Evolutionary conservation across 208 protist species (phyloP).

Genomic region (Trypanosoma lewisi): DNA sequence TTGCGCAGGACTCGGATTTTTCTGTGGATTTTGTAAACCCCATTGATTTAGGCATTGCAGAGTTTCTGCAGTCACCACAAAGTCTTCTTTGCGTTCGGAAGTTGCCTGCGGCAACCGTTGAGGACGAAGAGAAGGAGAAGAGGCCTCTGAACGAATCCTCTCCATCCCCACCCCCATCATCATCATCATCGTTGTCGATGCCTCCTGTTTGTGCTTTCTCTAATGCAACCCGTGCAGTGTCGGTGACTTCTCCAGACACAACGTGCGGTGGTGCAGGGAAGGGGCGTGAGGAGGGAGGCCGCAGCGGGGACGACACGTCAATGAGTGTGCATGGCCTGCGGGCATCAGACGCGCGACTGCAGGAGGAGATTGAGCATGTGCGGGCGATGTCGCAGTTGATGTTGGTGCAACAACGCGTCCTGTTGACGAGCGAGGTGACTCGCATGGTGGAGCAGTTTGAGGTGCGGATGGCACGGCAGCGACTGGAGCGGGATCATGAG

Average conservation of each 20-base stretch:
- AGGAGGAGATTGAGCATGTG: conserved; percentile 39
- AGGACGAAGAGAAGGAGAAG: not conserved
- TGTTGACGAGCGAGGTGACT: conserved; percentile 19
- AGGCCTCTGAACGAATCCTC: not conserved
- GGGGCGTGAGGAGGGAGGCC: not conserved
- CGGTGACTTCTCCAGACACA: no score
- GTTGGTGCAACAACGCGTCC: conserved; percentile 34
- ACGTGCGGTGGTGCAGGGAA: not conserved
- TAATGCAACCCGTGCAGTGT: not conserved
- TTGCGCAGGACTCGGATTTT: conserved; percentile 39
- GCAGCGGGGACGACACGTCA: no score
- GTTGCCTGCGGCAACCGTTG: conserved; percentile 1
- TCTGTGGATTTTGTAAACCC: conserved; percentile 60
- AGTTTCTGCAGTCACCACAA: conserved; percentile 58
- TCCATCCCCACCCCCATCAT: not conserved
- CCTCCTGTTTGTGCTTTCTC: no score
- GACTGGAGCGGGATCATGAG: conserved; percentile 23
- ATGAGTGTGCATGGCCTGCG: not conserved
- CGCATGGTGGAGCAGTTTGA: conserved; percentile 29
- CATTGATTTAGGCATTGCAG: conserved; percentile 47
- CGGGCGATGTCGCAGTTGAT: conserved; percentile 35
- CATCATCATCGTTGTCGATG: not conserved
- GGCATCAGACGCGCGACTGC: conserved; percentile 23
- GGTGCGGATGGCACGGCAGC: conserved; percentile 10
- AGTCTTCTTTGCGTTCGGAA: conserved; percentile 46